Evolutionary conservation across 2,329 filamentous ascomycete genomes (phyloP), one percentile per base, ranked within the genome.

Genomic region (Sodiomyces alkalinus): DNA sequence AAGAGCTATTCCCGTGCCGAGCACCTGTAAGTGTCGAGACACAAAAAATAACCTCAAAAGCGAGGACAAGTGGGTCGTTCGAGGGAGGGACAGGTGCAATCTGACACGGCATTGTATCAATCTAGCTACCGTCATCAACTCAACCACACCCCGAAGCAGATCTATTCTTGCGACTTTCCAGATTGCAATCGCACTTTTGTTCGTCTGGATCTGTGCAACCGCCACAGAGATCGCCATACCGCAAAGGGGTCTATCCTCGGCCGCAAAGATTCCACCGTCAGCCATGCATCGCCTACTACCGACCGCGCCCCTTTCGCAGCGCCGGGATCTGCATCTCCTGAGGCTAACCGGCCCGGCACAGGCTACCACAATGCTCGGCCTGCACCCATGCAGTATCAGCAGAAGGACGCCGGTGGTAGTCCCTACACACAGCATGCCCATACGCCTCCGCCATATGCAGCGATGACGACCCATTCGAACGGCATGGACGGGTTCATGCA

Each of bases 1-100:
- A 98, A 94, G 62, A 92, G 79, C 48, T 98, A 98, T 51, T 94
- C 87, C 16, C 72, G 90, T 48, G 87, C 90, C 7, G 90, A 96
- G 55, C 90, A 98, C 60, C 62, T 98, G 59, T 94, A 70, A 64
- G 65, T 60, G 54, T 13, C 17, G 33, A 19, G 23, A 23, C 17
- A 10, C 33, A 43, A 54, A 15, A 25, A 9, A 14, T 25, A 17
- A 25, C 23, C 7, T 9, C 8, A 5, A 11, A 6, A n/a, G 5
- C 14, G n/a, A n/a, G n/a, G n/a, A n/a, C n/a, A n/a, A n/a, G n/a
- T n/a, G n/a, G n/a, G n/a, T n/a, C n/a, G n/a, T n/a, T n/a, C n/a
- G n/a, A n/a, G n/a, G n/a, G n/a, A n/a, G n/a, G n/a, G n/a, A n/a
- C n/a, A n/a, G n/a, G n/a, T n/a, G n/a, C n/a, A n/a, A n/a, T n/a